phyloP scores from a whole-genome alignment of 2,329 filamentous ascomycete genomes.

The Beauveria varroae region DNA sequence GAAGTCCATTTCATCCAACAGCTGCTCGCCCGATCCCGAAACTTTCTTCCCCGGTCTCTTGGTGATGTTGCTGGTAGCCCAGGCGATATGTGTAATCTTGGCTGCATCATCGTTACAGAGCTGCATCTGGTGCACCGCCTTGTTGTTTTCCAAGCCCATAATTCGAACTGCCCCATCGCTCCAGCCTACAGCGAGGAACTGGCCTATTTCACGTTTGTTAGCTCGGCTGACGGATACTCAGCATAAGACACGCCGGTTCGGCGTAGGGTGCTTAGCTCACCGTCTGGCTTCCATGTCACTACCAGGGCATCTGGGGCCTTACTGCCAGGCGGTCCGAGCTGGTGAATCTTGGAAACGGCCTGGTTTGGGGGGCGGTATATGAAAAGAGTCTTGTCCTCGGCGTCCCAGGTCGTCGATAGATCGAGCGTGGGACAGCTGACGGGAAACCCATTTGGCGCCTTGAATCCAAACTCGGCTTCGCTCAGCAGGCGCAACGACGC shows the following conservation, averaged over 20 bases:
- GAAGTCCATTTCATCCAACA: not conserved
- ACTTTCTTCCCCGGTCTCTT: constrained; percentile 21
- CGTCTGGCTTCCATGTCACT: constrained; percentile 61
- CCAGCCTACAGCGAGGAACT: constrained; percentile 76
- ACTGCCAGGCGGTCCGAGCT: constrained; percentile 32
- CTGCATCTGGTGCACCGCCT: constrained; percentile 65
- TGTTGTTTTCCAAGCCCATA: constrained; percentile 72
- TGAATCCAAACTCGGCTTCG: constrained; percentile 49
- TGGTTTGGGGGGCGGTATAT: constrained; percentile 77
- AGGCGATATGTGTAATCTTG: constrained; percentile 45
- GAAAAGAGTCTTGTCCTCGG: constrained; percentile 59
- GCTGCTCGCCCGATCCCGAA: constrained; percentile 11
- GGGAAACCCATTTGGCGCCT: constrained; percentile 50
- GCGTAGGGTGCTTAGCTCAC: constrained; percentile 34
- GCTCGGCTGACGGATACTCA: not conserved
- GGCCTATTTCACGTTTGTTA: constrained; percentile 39
- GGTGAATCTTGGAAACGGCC: constrained; percentile 44
- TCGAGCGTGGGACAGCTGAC: constrained; percentile 81
- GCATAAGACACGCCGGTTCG: not conserved
- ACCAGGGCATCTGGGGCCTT: constrained; percentile 36
- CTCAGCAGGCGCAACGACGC: constrained; percentile 40
- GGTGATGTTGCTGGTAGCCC: constrained; percentile 39
- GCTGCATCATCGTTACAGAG: constrained; percentile 37
- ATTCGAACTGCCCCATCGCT: constrained; percentile 72
- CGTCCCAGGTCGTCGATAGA: constrained; percentile 63